phyloP scores from a whole-genome alignment of 2,329 filamentous ascomycete genomes.

The Pseudocercospora crystallina region DNA sequence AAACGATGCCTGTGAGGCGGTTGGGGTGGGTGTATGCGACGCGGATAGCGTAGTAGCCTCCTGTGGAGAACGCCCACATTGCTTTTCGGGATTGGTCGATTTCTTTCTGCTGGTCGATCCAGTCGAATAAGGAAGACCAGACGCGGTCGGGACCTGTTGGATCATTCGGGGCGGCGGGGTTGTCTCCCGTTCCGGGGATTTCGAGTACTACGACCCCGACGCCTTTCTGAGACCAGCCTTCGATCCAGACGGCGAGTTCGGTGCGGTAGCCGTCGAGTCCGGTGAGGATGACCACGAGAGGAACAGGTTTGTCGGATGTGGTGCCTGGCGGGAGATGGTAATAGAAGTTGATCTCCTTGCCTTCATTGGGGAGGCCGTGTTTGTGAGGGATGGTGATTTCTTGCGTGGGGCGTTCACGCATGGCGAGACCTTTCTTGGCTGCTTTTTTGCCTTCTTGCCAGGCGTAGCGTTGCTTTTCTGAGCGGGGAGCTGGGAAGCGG shows the following conservation, averaged over 20 bases:
- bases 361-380: slow-evolving; percentile 52
- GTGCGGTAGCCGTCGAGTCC: slow-evolving; percentile 61
- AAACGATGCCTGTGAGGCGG: slow-evolving; percentile 53
- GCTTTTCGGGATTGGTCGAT: slow-evolving; percentile 52
- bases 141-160: slow-evolving; percentile 53
- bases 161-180: slow-evolving; percentile 50
- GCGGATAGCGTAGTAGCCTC: slow-evolving; percentile 59
- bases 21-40: slow-evolving; percentile 58
- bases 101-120: slow-evolving; percentile 48
- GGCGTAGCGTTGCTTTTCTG: slow-evolving; percentile 56
- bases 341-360: slow-evolving; percentile 61
- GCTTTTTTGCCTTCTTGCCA: slow-evolving; percentile 66
- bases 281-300: slow-evolving; percentile 57
- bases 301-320: slow-evolving; percentile 44
- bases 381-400: slow-evolving; percentile 64
- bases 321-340: slow-evolving; percentile 58
- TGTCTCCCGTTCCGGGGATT: slow-evolving; percentile 60
- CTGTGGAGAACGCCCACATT: slow-evolving; percentile 59
- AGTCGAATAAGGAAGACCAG: slow-evolving; percentile 56
- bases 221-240: slow-evolving; percentile 50
- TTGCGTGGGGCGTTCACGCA: slow-evolving; percentile 56
- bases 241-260: slow-evolving; percentile 54
- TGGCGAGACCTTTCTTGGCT: slow-evolving; percentile 57
- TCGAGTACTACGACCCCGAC: slow-evolving; percentile 55
- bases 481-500: slow-evolving; percentile 61